Evolutionary conservation across 495 filamentous ascomycete species (phyloP).

Genomic region (Podospora pseudopauciseta): DNA sequence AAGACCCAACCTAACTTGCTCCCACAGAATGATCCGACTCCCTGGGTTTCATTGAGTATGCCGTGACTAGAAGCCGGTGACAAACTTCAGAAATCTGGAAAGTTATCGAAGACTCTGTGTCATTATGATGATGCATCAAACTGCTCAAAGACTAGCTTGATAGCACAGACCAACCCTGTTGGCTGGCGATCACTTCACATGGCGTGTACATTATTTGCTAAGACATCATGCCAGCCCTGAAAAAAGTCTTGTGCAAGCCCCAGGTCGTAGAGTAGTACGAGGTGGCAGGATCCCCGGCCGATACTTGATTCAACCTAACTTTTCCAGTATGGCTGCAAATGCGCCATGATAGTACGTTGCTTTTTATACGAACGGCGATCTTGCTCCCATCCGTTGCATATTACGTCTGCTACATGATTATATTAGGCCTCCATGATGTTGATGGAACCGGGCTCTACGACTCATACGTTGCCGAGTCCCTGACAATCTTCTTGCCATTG

Average conservation of each 20-base stretch:
- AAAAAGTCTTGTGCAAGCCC: not conserved
- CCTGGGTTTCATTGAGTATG: not conserved
- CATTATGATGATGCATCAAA: not conserved
- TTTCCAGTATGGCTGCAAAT: not conserved
- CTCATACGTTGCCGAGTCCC: not conserved
- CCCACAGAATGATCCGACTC: not conserved
- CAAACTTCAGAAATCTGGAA: not conserved
- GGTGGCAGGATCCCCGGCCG: not conserved
- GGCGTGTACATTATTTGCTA: not conserved
- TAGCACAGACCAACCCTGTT: not conserved
- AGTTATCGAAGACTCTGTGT: not conserved
- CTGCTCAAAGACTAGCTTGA: not conserved
- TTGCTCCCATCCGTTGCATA: not conserved
- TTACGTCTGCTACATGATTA: not conserved
- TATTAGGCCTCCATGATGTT: not conserved
- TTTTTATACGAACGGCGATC: not conserved
- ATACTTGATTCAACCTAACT: not conserved
- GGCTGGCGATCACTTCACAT: not conserved
- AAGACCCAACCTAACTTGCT: not conserved
- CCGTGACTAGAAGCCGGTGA: not conserved
- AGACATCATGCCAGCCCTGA: not conserved
- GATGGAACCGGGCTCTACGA: not conserved
- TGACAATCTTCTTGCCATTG: not conserved
- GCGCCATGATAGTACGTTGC: not conserved
- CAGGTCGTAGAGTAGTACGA: not conserved